Evolutionary conservation across 345 rosid genomes (phyloP).

Genomic region (Chamaenerion angustifolium): DNA sequence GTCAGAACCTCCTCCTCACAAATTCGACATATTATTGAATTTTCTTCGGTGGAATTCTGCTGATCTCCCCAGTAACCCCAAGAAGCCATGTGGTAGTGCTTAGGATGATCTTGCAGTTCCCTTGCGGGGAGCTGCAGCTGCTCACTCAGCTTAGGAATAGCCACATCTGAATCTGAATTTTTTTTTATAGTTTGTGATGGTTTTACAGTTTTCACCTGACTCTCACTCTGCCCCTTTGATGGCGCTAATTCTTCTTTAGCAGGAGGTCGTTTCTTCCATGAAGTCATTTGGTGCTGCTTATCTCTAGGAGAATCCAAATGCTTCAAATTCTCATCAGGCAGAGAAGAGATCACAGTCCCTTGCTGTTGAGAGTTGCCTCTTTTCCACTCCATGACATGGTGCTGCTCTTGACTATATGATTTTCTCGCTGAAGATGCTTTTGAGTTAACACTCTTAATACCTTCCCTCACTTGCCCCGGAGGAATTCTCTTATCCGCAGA

Average conservation of each 20-base stretch:
- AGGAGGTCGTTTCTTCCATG: constrained; percentile 88
- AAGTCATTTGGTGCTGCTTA: constrained; percentile 54
- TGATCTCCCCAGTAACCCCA: constrained; percentile 97
- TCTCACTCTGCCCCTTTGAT: constrained; percentile 35
- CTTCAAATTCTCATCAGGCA: constrained; percentile 29
- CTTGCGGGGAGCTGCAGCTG: constrained; percentile 2
- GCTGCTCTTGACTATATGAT: constrained; percentile 94
- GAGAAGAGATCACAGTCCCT: constrained; percentile 10
- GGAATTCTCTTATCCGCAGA: constrained; percentile 64
- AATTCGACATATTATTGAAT: constrained; percentile 90
- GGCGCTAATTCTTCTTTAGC: constrained; percentile 56
- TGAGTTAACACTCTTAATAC: constrained; percentile 41
- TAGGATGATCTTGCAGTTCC: constrained; percentile 58
- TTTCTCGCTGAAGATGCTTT: constrained; percentile 47
- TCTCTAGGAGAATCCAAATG: constrained; percentile 48
- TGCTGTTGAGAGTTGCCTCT: no score
- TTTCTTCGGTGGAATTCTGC: constrained; percentile 49
- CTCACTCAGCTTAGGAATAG: constrained; percentile 28
- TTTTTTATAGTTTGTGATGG: constrained; percentile 20
- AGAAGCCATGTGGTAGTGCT: constrained; percentile 78
- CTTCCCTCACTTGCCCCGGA: constrained; percentile 22
- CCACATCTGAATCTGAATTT: constrained; percentile 25
- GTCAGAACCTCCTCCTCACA: constrained; percentile 98
- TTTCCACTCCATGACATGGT: no score
- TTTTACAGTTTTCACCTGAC: constrained; percentile 37